These are phyloP conservation scores for Kwoniella dendrophila DNA, from an alignment of 768 basidiomycete species.

Conservation along the genomic window DNA sequence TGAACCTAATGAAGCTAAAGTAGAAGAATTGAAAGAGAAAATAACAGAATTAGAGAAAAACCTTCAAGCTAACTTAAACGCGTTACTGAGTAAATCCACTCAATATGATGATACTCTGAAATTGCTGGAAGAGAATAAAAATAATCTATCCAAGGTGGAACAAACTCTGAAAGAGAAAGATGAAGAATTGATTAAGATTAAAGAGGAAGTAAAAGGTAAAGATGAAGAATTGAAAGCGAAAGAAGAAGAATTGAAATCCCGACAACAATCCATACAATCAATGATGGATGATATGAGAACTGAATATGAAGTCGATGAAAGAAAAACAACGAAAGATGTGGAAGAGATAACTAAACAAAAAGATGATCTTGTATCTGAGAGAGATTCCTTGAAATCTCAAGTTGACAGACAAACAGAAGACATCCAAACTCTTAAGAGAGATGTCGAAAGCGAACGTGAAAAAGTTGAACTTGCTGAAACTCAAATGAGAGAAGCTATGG, in stretches of 20 bases:
- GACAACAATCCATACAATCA: slow-evolving; percentile 35
- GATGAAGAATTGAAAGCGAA: slow-evolving; percentile 55
- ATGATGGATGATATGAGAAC: background rate
- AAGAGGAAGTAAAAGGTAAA: background rate
- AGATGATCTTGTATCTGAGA: slow-evolving; percentile 31
- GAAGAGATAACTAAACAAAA: slow-evolving; percentile 36
- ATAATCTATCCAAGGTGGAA: background rate
- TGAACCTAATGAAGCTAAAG: background rate
- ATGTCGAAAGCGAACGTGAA: slow-evolving; percentile 63
- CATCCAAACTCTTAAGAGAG: slow-evolving; percentile 18
- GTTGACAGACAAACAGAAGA: background rate
- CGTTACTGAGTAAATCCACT: background rate
- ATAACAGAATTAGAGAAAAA: background rate
- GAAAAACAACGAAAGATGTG: background rate
- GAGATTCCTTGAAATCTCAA: background rate
- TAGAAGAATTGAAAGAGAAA: background rate
- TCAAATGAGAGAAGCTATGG: slow-evolving; percentile 58
- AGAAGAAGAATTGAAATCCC: slow-evolving; percentile 26
- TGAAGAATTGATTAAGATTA: background rate
- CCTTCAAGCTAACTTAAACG: slow-evolving; percentile 5
- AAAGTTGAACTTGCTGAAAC: slow-evolving; percentile 62
- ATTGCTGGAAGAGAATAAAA: background rate
- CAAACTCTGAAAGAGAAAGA: background rate
- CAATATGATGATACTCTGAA: slow-evolving; percentile 1
- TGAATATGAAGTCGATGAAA: background rate